Conservation (phyloP, 352 stramenopile species). For the Phytophthora lateralis region DNA sequence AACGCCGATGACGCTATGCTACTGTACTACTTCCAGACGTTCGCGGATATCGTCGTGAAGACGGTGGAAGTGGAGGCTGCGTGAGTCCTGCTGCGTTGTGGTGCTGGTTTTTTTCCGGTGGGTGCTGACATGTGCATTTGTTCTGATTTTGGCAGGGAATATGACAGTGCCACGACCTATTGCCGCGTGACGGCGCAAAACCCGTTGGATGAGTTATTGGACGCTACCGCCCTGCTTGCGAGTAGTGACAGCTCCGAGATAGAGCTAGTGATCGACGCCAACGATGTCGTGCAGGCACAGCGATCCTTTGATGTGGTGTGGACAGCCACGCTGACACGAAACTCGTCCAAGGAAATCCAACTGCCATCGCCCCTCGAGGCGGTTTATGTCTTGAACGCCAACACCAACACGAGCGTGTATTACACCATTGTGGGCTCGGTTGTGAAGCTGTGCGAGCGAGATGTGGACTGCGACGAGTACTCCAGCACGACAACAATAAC, state of each 20-base stretch:
- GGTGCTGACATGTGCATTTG: conserved; percentile 3
- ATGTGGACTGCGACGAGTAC: conserved; percentile 53
- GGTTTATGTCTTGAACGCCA: conserved; percentile 22
- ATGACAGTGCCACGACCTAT: conserved; percentile 47
- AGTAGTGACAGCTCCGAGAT: conserved; percentile 58
- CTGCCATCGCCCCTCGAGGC: conserved; percentile 50
- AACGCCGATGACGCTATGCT: conserved; percentile 41
- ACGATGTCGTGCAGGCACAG: conserved; percentile 36
- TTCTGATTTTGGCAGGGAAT: conserved; percentile 25
- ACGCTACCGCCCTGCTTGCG: conserved; percentile 27
- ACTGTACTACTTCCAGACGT: conserved; percentile 60
- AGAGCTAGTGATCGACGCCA: conserved; percentile 32
- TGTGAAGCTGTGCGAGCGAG: conserved; percentile 50
- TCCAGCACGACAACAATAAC: conserved; percentile 26
- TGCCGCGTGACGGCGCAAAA: conserved; percentile 51
- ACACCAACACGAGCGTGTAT: conserved; percentile 25
- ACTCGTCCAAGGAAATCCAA: conserved; percentile 44
- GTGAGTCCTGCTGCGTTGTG: conserved; percentile 13
- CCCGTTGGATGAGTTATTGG: conserved; percentile 36
- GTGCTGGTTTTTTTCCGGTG: background rate
- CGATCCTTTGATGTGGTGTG: conserved; percentile 34
- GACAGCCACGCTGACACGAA: conserved; percentile 40
- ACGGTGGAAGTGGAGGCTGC: conserved; percentile 19
- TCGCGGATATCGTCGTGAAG: conserved; percentile 46
- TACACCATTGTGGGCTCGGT: conserved; percentile 59